Percentiles rank a stretch among this genome's conserved stretches.
Evolutionary conservation across 495 filamentous ascomycete species (phyloP).

Genomic region (Poronia punctata): DNA sequence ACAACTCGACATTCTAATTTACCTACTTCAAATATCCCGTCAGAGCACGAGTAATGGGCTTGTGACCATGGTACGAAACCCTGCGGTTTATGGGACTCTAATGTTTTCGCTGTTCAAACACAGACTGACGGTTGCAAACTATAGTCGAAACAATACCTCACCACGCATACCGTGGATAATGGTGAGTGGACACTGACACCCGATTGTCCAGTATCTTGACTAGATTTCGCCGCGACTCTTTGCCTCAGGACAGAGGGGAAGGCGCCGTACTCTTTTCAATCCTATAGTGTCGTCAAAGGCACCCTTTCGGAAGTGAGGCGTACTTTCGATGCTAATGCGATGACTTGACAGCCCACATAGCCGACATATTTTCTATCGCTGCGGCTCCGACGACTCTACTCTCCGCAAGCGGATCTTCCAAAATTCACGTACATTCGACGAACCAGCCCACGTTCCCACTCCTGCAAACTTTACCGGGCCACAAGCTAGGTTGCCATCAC

Average conservation of each 20-base stretch:
- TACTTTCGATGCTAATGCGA: constrained; percentile 1
- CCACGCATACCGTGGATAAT: constrained; percentile 80
- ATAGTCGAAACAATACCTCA: constrained; percentile 97
- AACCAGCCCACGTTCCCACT: constrained; percentile 63
- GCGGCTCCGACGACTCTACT: constrained; percentile 69
- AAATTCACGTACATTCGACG: constrained; percentile 70
- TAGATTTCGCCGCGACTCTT: no score
- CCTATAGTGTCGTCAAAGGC: no score
- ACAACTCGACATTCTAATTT: constrained; percentile 1
- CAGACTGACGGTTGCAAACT: constrained; percentile 6
- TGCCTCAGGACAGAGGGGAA: no score
- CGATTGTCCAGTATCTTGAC: no score
- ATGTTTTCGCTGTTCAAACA: constrained; percentile 2
- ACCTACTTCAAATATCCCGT: neutral
- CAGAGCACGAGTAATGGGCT: constrained; percentile 12
- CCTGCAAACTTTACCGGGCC: constrained; percentile 64
- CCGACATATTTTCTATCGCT: constrained; percentile 85
- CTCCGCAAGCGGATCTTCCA: constrained; percentile 75
- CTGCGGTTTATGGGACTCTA: neutral
- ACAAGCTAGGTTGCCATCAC: constrained; percentile 87
- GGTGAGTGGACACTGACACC: no score
- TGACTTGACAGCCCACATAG: constrained; percentile 58
- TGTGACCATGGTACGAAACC: constrained; percentile 36
- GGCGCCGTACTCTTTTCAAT: no score
- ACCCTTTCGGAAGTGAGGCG: no score